Base-by-base conservation (phyloP, 139 green algal species). In the Penium margaritaceum region DNA sequence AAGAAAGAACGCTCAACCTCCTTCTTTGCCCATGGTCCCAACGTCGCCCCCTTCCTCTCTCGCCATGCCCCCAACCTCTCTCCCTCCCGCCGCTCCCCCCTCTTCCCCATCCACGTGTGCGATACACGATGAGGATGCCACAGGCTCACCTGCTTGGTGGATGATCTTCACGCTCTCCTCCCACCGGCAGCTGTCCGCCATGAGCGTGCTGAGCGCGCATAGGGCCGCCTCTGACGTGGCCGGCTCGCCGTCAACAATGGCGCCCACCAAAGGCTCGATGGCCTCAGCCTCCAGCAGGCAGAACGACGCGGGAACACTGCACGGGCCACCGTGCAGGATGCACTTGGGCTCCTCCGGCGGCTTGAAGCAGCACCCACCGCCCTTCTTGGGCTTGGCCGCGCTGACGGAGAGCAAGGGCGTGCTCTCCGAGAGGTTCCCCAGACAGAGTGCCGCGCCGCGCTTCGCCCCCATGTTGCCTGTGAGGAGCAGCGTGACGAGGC, bases 251-350 rank as follows among this genome's bases (percentile, higher is more conserved):
- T 76, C 68, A 4, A 30, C 46, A 15, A 76, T 43, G 27, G 60
- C 46, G 17, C 36, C 38, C 51, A 76, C 68, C 5, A 76, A 27
- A 37, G 46, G 68, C 15, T 27, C 51, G 37, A 76, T 54, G 21
- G 68, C 68, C 57, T 76, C 68, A 7, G 68, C 51, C 41, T 76
- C 68, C 5, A 76, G 27, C 24, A 76, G 53, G 51, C 68, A 76
- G 60, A 76, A 76, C 17, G 68, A 60, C 39, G 57, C 29, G 24
- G 27, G 35, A 24, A 76, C 46, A 5, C 38, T 30, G 29, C 68
- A 76, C 36, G 7, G 19, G 5, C 68, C 68, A 27, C 68, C 68
- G 51, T 76, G 68, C 14, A 76, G 9, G 35, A 44, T 9, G 27
- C 68, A 76, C 36, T 43, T 68, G 68, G 53, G 38, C 29, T 44